phyloP scores from a whole-genome alignment of 371 early-diverging fungal species.

The Neoconidiobolus thromboides region DNA sequence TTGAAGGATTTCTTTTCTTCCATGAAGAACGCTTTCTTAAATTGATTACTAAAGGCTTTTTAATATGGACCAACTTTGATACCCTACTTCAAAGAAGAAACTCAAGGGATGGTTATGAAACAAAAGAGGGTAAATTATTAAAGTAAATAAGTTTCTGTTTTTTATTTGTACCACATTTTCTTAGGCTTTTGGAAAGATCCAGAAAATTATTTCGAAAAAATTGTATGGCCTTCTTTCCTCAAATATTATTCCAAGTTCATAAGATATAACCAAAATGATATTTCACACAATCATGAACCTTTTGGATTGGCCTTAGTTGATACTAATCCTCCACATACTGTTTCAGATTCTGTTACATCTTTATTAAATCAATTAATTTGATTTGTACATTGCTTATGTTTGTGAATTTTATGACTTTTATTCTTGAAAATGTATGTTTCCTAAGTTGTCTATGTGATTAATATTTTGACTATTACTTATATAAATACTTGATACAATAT shows the following conservation, averaged over 20 bases:
- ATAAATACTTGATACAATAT: no score
- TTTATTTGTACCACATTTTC: not conserved
- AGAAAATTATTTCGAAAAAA: conserved; percentile 59
- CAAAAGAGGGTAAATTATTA: conserved; percentile 38
- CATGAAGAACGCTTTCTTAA: conserved; percentile 18
- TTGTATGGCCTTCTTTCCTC: conserved; percentile 49
- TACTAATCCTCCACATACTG: no score
- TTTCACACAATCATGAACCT: no score
- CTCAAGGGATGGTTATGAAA: conserved; percentile 44
- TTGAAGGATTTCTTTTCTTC: conserved; percentile 72
- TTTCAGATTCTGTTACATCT: no score
- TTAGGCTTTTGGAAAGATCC: conserved; percentile 62
- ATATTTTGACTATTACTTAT: no score
- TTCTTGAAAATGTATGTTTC: no score
- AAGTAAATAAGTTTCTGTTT: not conserved
- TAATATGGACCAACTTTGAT: conserved; percentile 32
- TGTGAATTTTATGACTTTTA: no score
- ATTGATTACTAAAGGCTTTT: conserved; percentile 37
- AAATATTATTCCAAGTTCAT: not conserved
- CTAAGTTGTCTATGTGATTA: no score
- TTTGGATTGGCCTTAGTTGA: no score
- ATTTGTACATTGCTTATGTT: no score
- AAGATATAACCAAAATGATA: not conserved
- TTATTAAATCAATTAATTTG: no score
- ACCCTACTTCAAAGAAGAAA: conserved; percentile 45